These are phyloP conservation scores for Rubroshorea leprosula DNA, from an alignment of 345 rosid species.

Conservation along the genomic window DNA sequence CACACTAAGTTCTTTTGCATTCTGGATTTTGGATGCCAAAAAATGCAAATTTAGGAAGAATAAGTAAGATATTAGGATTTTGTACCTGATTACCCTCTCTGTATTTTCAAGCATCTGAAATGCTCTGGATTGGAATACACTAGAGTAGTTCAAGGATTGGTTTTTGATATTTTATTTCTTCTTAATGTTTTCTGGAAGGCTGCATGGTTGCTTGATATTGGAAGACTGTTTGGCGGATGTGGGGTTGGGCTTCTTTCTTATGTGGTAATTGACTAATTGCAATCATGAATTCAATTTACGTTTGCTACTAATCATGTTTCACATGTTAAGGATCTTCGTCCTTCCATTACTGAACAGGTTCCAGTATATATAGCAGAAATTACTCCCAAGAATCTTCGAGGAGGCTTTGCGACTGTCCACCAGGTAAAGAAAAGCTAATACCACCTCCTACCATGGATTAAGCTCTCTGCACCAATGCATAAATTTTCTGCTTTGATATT, in stretches of 20 bases:
- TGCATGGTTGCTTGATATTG: slow-evolving; percentile 33
- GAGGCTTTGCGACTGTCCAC: slow-evolving; percentile 23
- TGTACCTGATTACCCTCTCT: too few relatives aligned
- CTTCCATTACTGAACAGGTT: slow-evolving; percentile 17
- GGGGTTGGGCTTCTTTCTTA: slow-evolving; percentile 40
- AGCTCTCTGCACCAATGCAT: not conserved
- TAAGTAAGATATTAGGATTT: not conserved
- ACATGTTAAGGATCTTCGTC: not conserved
- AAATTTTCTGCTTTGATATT: not conserved
- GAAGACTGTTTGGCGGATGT: slow-evolving; percentile 35
- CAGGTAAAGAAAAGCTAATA: not conserved
- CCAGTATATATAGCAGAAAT: slow-evolving; percentile 49
- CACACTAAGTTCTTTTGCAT: too few relatives aligned
- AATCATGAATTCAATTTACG: not conserved
- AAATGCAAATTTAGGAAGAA: not conserved
- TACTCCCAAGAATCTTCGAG: slow-evolving; percentile 38
- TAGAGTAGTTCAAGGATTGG: not conserved
- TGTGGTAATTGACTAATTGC: slow-evolving; percentile 38
- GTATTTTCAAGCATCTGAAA: too few relatives aligned
- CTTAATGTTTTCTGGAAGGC: slow-evolving; percentile 15
- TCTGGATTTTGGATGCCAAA: too few relatives aligned
- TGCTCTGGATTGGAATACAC: not conserved
- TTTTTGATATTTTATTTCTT: not conserved
- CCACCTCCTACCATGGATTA: not conserved
- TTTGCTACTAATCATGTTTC: not conserved